Evolutionary conservation across 441 rosid species (phyloP), one percentile per base, ranked within the genome.

Genomic region (Sinapis alba): DNA sequence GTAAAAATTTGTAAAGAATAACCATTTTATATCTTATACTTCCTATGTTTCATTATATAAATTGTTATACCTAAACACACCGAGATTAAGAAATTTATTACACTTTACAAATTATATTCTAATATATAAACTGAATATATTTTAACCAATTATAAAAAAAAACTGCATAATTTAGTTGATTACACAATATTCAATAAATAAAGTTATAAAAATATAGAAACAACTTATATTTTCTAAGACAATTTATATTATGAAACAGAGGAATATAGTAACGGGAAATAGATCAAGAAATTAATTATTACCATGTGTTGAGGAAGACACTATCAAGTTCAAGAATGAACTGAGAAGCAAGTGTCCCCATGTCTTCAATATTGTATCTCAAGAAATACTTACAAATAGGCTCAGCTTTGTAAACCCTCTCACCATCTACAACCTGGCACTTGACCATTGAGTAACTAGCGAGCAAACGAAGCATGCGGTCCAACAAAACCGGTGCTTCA

Each of bases 401-500:
- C 41, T 66, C 78, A 6, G 73, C 73, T 66, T 50, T 74, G 71
- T 27, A 74, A 4, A 30, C 57, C 16, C 78, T 74, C 51, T 30
- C 67, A 21, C 72, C 78, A 0, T 74, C 62, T 2, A 66, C 27
- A 6, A 27, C 9, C 47, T 59, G 68, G 7, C 78, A 67, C 68
- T 74, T 74, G 19, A 74, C 67, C 7, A 74, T 74, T 23, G 72
- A 54, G 71, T 74, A 67, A 12, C 78, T 74, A 3, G 78, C 68
- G 1, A 74, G 68, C 30, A 74, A 59, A 30, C 51, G 73, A 43
- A 74, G 73, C 68, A 74, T 74, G 20, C 78, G 73, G n/a, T 74
- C 78, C 51, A 74, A 6, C 10, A 74, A 24, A 32, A 45, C 72
- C 18, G 78, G 60, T 66, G 78, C 78, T 12, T 66, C 78, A 41